These are phyloP conservation scores for Paramecium biaurelia DNA, from an alignment of 73 alveolate species.

Conservation along the genomic window DNA sequence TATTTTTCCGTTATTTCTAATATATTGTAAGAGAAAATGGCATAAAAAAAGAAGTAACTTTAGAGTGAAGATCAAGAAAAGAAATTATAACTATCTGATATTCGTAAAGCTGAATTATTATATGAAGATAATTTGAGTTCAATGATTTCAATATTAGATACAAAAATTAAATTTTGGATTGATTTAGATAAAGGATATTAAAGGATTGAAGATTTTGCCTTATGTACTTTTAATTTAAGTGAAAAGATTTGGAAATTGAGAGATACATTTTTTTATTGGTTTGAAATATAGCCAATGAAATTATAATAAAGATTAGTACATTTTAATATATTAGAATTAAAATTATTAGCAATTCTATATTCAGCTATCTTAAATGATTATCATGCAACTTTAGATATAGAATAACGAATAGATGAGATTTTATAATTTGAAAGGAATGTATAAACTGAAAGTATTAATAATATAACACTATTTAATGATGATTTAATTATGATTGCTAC, in stretches of 20 bases:
- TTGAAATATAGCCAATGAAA: neutral
- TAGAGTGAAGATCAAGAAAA: neutral
- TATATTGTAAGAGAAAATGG: neutral
- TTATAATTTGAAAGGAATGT: neutral
- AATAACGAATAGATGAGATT: neutral
- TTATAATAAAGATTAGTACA: neutral
- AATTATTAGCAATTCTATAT: neutral
- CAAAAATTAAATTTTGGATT: slow-evolving; percentile 4
- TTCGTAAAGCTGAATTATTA: neutral
- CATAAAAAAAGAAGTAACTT: neutral
- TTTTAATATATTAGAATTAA: neutral
- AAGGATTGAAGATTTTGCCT: neutral
- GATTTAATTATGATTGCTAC: neutral
- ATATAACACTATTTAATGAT: neutral
- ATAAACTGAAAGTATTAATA: neutral
- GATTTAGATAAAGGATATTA: neutral
- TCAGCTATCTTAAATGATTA: neutral
- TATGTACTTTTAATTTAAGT: neutral
- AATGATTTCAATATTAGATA: neutral
- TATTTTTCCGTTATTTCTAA: neutral
- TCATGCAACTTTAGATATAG: neutral
- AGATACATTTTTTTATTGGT: neutral
- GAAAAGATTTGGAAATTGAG: neutral
- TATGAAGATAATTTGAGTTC: neutral
- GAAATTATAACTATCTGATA: neutral